phyloP scores from a whole-genome alignment of 495 filamentous ascomycete species.

The Pseudoneurospora amorphoporcata region DNA sequence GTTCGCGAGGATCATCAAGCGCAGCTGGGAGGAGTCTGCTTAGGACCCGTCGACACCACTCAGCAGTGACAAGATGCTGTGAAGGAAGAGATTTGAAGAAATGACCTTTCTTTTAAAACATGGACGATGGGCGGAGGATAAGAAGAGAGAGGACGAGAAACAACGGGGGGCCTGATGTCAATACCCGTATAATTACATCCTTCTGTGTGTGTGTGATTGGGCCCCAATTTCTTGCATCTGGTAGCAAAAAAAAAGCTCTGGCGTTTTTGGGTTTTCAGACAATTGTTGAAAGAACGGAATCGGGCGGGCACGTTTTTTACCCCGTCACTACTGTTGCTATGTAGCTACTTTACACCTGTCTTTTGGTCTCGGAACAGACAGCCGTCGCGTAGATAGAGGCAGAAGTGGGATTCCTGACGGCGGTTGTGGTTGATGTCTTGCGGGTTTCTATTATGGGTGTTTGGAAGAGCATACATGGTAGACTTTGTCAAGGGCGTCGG shows the following conservation, averaged over 20 bases:
- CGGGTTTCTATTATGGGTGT: background rate
- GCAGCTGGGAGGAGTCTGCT: conserved; percentile 85
- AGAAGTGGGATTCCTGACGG: background rate
- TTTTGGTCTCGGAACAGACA: background rate
- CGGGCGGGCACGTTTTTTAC: background rate
- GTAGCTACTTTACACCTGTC: background rate
- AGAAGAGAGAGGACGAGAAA: background rate
- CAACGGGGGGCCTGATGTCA: conserved; percentile 2
- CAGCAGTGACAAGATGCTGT: background rate
- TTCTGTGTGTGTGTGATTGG: conserved; percentile 4
- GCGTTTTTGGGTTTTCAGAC: conserved; percentile 19
- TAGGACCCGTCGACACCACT: background rate
- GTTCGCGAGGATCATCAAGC: conserved; percentile 66
- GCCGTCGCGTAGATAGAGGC: background rate
- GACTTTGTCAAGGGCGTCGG: background rate
- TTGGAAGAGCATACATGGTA: background rate
- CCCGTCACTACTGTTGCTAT: background rate
- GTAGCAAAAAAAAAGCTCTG: conserved; percentile 18
- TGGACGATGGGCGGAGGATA: background rate
- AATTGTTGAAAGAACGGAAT: background rate
- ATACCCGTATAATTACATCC: conserved; percentile 5
- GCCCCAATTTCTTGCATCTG: conserved; percentile 17
- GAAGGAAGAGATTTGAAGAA: conserved; percentile 4
- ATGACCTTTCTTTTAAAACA: background rate
- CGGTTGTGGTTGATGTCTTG: background rate